Evolutionary conservation across 2,329 filamentous ascomycete genomes (phyloP).

Genomic region (Davidsoniella virescens): DNA sequence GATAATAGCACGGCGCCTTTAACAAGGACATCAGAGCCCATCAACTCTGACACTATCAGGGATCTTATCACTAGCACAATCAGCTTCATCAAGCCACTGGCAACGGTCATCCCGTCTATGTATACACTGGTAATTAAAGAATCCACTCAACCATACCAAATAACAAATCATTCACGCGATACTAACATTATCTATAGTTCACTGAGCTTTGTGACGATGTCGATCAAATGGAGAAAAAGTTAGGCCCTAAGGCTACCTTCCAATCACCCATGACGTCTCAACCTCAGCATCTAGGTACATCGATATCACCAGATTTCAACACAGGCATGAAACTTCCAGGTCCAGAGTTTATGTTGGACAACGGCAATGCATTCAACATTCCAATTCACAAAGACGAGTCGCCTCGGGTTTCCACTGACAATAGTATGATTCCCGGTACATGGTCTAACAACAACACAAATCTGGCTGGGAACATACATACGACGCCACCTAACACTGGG

Average conservation of each 20-base stretch:
- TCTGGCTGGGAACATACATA: no score
- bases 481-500: no score
- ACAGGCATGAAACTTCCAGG: background rate
- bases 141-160: no score
- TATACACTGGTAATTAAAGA: conserved; percentile 11
- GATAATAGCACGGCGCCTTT: conserved; percentile 24
- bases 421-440: no score
- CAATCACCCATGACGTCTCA: no score
- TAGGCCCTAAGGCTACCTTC: background rate
- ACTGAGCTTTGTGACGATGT: conserved; percentile 4
- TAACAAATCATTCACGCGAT: background rate
- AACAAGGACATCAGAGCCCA: conserved; percentile 19
- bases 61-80: conserved; percentile 21
- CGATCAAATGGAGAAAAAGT: conserved; percentile 2
- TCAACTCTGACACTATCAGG: conserved; percentile 20
- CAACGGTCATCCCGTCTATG: conserved; percentile 14
- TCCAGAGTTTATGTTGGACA: conserved; percentile 5
- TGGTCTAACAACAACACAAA: no score
- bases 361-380: conserved; percentile 4
- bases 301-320: background rate
- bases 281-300: background rate
- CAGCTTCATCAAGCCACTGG: conserved; percentile 21
- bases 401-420: no score
- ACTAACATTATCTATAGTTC: background rate
- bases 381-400: background rate